Conservation (phyloP, 1,139 yeast genomes). For the Yamadazyma diospyri region DNA sequence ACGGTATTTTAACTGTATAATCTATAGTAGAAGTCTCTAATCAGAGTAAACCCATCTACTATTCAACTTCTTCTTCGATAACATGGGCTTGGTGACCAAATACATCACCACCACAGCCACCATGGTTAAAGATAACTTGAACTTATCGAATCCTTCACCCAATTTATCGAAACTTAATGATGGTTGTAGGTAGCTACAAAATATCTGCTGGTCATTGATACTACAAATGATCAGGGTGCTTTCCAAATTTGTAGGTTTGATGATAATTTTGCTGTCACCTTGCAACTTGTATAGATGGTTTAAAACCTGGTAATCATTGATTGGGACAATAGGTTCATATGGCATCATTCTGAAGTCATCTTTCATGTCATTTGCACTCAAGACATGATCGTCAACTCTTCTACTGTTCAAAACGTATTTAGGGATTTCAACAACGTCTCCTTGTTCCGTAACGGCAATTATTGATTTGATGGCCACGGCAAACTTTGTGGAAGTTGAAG, state of each 20-base stretch:
- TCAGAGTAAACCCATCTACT: slow-evolving; percentile 28
- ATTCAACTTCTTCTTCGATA: slow-evolving; percentile 44
- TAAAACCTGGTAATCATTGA: slow-evolving; percentile 41
- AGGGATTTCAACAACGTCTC: slow-evolving; percentile 70
- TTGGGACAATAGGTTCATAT: slow-evolving; percentile 61
- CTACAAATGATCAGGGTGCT: slow-evolving; percentile 75
- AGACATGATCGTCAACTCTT: slow-evolving; percentile 52
- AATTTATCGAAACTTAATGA: slow-evolving; percentile 81
- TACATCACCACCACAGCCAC: slow-evolving; percentile 44
- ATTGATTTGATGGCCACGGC: slow-evolving; percentile 77
- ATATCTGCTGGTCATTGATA: slow-evolving; percentile 60
- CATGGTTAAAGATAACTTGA: slow-evolving; percentile 61
- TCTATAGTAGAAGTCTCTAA: no score
- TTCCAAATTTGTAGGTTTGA: slow-evolving; percentile 71
- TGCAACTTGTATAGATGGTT: slow-evolving; percentile 35
- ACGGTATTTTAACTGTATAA: not conserved
- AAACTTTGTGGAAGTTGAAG: slow-evolving; percentile 59
- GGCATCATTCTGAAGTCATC: slow-evolving; percentile 60
- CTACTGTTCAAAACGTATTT: slow-evolving; percentile 61
- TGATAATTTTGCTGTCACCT: slow-evolving; percentile 35
- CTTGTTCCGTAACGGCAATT: slow-evolving; percentile 53
- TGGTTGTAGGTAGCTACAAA: slow-evolving; percentile 76
- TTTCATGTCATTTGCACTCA: slow-evolving; percentile 50
- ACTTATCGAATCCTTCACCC: slow-evolving; percentile 62
- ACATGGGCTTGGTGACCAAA: slow-evolving; percentile 56